phyloP scores from a whole-genome alignment of 129 eudicot genomes.

The Lactuca saligna region DNA sequence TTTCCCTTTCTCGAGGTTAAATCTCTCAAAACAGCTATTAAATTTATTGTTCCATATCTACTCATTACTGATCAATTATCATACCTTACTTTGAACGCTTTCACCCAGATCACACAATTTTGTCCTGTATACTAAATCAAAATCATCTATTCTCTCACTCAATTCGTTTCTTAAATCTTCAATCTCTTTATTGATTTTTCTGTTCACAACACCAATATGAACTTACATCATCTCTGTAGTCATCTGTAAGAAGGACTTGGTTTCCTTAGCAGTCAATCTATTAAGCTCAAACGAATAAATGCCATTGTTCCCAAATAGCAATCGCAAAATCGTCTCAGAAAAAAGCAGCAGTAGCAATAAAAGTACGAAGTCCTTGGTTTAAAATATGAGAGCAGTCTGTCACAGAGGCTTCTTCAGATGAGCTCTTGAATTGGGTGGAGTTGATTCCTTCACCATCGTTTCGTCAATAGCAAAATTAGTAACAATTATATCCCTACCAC shows the following conservation, averaged over 20 bases:
- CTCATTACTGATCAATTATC: not conserved
- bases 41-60: constrained; percentile 47
- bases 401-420: not conserved
- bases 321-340: not conserved
- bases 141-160: not conserved
- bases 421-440: not conserved
- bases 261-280: not conserved
- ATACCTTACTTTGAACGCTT: not conserved
- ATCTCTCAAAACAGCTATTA: constrained; percentile 38
- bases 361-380: not conserved
- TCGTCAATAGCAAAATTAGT: not conserved
- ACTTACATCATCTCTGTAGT: not conserved
- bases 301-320: not conserved
- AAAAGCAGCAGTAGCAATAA: not conserved
- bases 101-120: not conserved
- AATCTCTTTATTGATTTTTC: not conserved
- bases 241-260: not conserved
- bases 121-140: not conserved
- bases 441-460: not conserved
- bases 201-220: not conserved
- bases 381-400: not conserved
- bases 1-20: constrained; percentile 18
- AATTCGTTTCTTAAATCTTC: not conserved
- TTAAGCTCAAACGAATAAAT: no score
- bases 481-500: no score